Conservation (phyloP, 495 filamentous ascomycete species). For the Lasiosphaeria hispida region DNA sequence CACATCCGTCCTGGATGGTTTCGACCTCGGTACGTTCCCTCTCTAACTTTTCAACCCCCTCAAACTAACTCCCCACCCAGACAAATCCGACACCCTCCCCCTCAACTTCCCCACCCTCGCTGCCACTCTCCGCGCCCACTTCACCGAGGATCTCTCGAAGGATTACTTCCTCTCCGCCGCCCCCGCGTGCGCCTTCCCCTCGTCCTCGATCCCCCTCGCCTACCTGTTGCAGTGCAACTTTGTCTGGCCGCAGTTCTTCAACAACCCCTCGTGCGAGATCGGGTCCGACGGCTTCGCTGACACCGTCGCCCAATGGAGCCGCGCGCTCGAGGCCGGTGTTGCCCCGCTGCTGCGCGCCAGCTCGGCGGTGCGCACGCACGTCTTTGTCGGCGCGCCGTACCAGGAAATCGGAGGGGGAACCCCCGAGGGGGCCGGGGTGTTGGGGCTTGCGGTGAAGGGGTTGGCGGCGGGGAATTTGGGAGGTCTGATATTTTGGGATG, state of each 20-base stretch:
- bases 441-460: slow-evolving; percentile 1
- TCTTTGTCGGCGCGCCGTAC: slow-evolving; percentile 8
- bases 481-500: slow-evolving; percentile 17
- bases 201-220: slow-evolving; percentile 26
- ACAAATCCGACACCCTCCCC: slow-evolving; percentile 26
- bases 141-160: slow-evolving; percentile 7
- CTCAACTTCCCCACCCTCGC: slow-evolving; percentile 15
- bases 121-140: slow-evolving; percentile 9
- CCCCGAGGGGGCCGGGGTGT: not conserved
- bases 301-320: slow-evolving; percentile 13
- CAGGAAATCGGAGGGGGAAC: not conserved
- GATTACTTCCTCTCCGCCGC: slow-evolving; percentile 55
- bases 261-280: slow-evolving; percentile 15
- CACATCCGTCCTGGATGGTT: slow-evolving; percentile 52
- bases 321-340: slow-evolving; percentile 2
- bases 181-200: slow-evolving; percentile 54
- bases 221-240: slow-evolving; percentile 22
- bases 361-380: slow-evolving; percentile 9
- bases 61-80: not conserved
- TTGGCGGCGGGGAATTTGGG: slow-evolving; percentile 1
- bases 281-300: slow-evolving; percentile 7
- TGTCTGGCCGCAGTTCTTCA: slow-evolving; percentile 22
- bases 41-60: not conserved
- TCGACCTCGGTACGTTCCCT: slow-evolving; percentile 43
- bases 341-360: slow-evolving; percentile 4